Evolutionary conservation across 2,329 filamentous ascomycete species (phyloP).

Genomic region (Monosporascus sp.): DNA sequence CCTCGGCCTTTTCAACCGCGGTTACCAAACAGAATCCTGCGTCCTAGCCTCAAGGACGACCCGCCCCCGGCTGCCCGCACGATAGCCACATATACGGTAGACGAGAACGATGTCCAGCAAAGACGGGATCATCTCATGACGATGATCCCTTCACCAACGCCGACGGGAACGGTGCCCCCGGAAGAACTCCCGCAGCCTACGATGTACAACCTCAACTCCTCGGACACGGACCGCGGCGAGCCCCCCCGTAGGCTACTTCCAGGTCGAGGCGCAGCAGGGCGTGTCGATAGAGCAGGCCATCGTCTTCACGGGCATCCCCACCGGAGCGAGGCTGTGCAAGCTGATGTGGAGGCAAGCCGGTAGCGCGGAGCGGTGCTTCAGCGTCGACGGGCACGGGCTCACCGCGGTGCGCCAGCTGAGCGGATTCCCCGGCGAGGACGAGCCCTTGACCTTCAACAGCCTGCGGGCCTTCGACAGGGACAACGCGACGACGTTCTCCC

Average conservation of each 20-base stretch:
- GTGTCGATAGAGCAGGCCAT: slow-evolving; percentile 25
- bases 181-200: slow-evolving; percentile 10
- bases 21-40: too few relatives aligned
- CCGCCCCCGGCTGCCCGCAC: too few relatives aligned
- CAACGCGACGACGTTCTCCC: slow-evolving; percentile 7
- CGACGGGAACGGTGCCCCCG: neutral
- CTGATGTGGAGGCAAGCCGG: slow-evolving; percentile 30
- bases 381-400: slow-evolving; percentile 26
- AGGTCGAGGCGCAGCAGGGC: slow-evolving; percentile 7
- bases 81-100: too few relatives aligned
- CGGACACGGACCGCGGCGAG: slow-evolving; percentile 5
- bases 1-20: neutral
- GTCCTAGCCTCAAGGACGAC: too few relatives aligned
- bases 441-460: slow-evolving; percentile 17
- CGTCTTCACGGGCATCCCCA: slow-evolving; percentile 28
- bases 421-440: slow-evolving; percentile 15
- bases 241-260: slow-evolving; percentile 5
- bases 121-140: too few relatives aligned
- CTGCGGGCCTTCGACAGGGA: slow-evolving; percentile 17
- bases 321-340: slow-evolving; percentile 19
- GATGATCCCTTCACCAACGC: neutral
- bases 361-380: slow-evolving; percentile 31
- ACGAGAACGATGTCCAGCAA: too few relatives aligned
- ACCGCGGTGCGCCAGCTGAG: slow-evolving; percentile 17
- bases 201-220: slow-evolving; percentile 19